Conservation (phyloP, 176 grass and related monocot genomes). For the Avena insularis region DNA sequence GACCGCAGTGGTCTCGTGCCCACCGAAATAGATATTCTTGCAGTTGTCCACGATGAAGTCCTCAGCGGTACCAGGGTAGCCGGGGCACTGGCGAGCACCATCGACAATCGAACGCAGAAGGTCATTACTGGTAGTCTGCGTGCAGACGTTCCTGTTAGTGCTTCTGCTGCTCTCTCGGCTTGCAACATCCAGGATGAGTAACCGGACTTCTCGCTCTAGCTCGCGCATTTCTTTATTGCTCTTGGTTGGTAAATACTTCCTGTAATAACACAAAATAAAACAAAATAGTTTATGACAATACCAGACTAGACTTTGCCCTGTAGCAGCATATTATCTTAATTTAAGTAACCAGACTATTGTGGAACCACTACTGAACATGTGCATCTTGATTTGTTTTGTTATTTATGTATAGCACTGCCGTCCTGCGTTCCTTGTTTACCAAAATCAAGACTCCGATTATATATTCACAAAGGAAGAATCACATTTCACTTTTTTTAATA, state of each 20-base stretch:
- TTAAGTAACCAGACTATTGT: not conserved
- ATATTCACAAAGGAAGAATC: constrained; percentile 10
- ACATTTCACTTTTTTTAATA: not conserved
- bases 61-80: not conserved
- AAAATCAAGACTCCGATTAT: not conserved
- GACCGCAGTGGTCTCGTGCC: constrained; percentile 60
- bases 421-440: not conserved
- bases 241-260: constrained; percentile 63
- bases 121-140: not conserved
- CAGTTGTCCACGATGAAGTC: constrained; percentile 69
- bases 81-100: constrained; percentile 33
- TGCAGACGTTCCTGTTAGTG: not conserved
- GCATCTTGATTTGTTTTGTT: not conserved
- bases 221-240: constrained; percentile 62
- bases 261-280: not conserved
- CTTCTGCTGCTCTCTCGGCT: not conserved
- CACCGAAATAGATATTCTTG: constrained; percentile 76
- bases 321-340: not conserved
- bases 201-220: constrained; percentile 50
- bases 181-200: constrained; percentile 54
- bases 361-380: not conserved
- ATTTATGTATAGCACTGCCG: not conserved
- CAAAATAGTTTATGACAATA: not conserved
- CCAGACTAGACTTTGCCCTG: not conserved
- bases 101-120: constrained; percentile 63